phyloP scores from a whole-genome alignment of 495 filamentous ascomycete species.

The Lasiosphaeria ovina region DNA sequence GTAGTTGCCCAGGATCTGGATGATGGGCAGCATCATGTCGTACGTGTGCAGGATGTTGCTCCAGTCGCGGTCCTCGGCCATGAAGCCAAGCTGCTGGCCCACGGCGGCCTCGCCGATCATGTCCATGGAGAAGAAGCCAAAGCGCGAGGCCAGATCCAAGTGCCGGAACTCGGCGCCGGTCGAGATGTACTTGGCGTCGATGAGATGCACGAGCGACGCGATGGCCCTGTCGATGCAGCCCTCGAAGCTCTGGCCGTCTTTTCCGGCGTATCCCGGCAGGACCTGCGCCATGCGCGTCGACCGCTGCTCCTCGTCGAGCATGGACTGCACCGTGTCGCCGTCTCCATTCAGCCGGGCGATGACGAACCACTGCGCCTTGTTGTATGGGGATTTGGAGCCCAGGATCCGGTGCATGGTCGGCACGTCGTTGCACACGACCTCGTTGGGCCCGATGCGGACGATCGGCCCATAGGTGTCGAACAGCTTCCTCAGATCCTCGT shows the following conservation, averaged over 20 bases:
- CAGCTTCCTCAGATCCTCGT: conserved; percentile 10
- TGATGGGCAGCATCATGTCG: conserved; percentile 21
- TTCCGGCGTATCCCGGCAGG: neutral
- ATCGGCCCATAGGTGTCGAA: conserved; percentile 29
- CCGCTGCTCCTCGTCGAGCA: conserved; percentile 31
- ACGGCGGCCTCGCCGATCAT: conserved; percentile 64
- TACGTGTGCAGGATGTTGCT: conserved; percentile 35
- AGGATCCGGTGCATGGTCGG: conserved; percentile 32
- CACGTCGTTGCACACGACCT: conserved; percentile 40
- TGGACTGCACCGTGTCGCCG: conserved; percentile 29
- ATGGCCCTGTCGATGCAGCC: conserved; percentile 29
- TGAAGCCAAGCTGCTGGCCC: conserved; percentile 61
- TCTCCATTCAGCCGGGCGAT: conserved; percentile 26
- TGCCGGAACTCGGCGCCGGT: conserved; percentile 41
- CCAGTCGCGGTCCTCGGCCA: conserved; percentile 55
- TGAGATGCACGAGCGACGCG: conserved; percentile 36
- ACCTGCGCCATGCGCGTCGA: conserved; percentile 38
- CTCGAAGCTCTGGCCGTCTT: conserved; percentile 2
- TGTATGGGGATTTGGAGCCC: conserved; percentile 33
- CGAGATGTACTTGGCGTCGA: conserved; percentile 48
- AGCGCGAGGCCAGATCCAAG: conserved; percentile 53
- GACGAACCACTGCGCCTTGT: conserved; percentile 29
- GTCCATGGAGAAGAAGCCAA: conserved; percentile 56
- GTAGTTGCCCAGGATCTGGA: conserved; percentile 14
- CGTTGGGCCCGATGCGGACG: conserved; percentile 43